Evolutionary conservation across 495 filamentous ascomycete genomes (phyloP), one percentile per base, ranked within the genome.

Genomic region (Aspergillus biplanus): DNA sequence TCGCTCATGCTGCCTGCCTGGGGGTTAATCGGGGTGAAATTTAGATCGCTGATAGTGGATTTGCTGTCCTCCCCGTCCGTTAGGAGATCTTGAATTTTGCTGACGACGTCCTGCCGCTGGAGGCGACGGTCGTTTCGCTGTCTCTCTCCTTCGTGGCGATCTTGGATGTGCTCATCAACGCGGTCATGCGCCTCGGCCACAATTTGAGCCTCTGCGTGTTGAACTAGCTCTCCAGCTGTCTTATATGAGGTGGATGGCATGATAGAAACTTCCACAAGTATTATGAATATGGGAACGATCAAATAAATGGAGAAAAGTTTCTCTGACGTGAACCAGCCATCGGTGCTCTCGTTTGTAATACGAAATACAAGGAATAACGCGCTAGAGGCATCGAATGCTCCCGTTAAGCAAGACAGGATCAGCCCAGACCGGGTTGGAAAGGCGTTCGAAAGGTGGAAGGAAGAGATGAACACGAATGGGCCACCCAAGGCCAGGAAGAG

Each of bases 391-490:
- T 97, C 93, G 67, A 97, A 97, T 44, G 92, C 92, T 6, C 93
- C 93, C 0, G 92, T 97, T 18, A 97, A 78, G 35, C 93, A 82
- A 0, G 93, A 92, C 4, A 97, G 79, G 56, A 97, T 93, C 15
- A 96, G 75, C 4, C 93, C 93, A 1, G 92, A 96, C 64, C 90
- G 86, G n/a, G 81, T 80, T 1, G 93, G 93, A 69, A 97, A 97
- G 12, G 92, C 87, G 67, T 97, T 97, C 48, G 90, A 93, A n/a
- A 97, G 83, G 65, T 97, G 93, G 77, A 97, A 97, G 3, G 88
- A 92, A 13, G 90, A 87, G 61, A 97, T 96, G 78, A 94, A 97
- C 32, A 93, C 85, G 69, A 96, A 97, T 32, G 93, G 92, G 0
- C 93, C 93, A 32, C 92, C 93, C 11, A 97, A 77, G 0, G 92